phyloP scores from a whole-genome alignment of 2,329 filamentous ascomycete genomes.

The Penicillium sp. region DNA sequence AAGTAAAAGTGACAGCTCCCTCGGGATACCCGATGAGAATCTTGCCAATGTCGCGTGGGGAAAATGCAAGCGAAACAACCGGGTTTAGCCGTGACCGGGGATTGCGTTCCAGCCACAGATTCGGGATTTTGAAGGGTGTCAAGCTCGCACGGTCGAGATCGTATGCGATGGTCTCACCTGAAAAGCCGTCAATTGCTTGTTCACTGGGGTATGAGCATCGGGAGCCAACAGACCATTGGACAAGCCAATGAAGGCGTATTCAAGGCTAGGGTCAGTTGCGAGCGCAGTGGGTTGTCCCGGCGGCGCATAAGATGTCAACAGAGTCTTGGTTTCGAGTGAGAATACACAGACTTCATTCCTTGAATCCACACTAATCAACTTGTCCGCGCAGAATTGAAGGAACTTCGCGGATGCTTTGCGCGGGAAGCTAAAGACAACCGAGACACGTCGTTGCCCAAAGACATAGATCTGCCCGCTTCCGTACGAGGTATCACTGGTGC shows the following conservation, averaged over 20 bases:
- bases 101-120: slow-evolving; percentile 78
- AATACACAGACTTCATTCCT: slow-evolving; percentile 85
- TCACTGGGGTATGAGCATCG: background rate
- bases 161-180: slow-evolving; percentile 83
- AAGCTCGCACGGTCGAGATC: slow-evolving; percentile 81
- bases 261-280: slow-evolving; percentile 83
- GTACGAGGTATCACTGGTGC: slow-evolving; percentile 83
- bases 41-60: slow-evolving; percentile 89
- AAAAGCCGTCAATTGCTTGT: background rate
- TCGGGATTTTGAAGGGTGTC: slow-evolving; percentile 78
- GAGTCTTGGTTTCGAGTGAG: slow-evolving; percentile 70
- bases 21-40: slow-evolving; percentile 87
- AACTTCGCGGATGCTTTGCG: slow-evolving; percentile 73
- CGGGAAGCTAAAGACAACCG: slow-evolving; percentile 70
- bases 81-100: slow-evolving; percentile 64
- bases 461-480: slow-evolving; percentile 87
- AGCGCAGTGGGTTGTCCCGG: slow-evolving; percentile 74
- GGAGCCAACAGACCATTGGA: slow-evolving; percentile 58
- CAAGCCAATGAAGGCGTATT: slow-evolving; percentile 87
- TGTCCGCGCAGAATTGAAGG: slow-evolving; percentile 83
- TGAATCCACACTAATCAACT: slow-evolving; percentile 79
- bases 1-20: slow-evolving; percentile 87
- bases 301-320: slow-evolving; percentile 70
- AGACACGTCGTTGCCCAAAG: slow-evolving; percentile 78
- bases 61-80: slow-evolving; percentile 78